Evolutionary conservation across 257 asterid species (phyloP).

Genomic region (Solanum habrochaites): DNA sequence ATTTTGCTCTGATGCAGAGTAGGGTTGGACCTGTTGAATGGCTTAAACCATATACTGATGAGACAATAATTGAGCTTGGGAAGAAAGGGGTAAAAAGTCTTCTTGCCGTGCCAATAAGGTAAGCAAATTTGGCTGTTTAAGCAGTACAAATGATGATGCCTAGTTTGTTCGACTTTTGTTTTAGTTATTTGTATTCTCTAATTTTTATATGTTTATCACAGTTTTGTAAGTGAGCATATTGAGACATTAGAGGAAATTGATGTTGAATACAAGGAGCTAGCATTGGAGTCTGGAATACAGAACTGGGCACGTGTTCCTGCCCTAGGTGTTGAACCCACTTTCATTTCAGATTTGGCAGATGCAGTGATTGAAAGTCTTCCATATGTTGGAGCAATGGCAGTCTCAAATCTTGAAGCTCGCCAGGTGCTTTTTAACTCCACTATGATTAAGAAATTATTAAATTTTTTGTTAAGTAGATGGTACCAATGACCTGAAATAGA

Average conservation of each 20-base stretch:
- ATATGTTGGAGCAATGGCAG: constrained; percentile 99
- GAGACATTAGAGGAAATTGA: constrained; percentile 98
- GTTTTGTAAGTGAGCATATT: constrained; percentile 97
- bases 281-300: constrained; percentile 83
- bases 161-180: background rate
- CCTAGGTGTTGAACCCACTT: constrained; percentile 85
- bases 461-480: background rate
- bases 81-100: constrained; percentile 85
- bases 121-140: background rate
- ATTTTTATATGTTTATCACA: constrained; percentile 10
- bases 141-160: background rate
- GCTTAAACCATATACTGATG: constrained; percentile 97
- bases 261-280: constrained; percentile 96
- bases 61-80: constrained; percentile 87
- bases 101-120: constrained; percentile 99
- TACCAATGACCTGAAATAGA: background rate
- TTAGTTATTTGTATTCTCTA: background rate
- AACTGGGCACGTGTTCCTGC: constrained; percentile 99
- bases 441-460: background rate
- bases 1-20: constrained; percentile 55
- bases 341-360: constrained; percentile 92
- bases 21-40: constrained; percentile 99
- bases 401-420: constrained; percentile 96
- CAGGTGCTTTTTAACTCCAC: constrained; percentile 41
- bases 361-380: constrained; percentile 99